phyloP scores from a whole-genome alignment of 2,329 filamentous ascomycete genomes.

The Lasiodiplodia theobromae region DNA sequence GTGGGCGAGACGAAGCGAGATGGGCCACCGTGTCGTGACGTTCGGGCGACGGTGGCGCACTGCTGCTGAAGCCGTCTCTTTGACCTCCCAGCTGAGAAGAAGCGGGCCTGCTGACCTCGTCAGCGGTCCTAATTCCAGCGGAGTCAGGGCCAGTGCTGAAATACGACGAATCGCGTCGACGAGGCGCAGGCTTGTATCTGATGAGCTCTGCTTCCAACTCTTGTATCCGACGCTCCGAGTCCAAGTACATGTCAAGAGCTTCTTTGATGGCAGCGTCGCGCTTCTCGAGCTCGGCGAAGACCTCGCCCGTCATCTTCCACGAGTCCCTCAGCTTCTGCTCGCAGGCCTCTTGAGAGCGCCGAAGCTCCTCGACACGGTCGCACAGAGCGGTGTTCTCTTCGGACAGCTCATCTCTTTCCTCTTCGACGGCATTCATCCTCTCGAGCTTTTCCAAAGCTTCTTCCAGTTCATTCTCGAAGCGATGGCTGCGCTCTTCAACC shows the following conservation, averaged over 20 bases:
- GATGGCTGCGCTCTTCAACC: conserved; percentile 25
- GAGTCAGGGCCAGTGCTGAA: conserved; percentile 24
- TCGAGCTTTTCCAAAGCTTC: conserved; percentile 29
- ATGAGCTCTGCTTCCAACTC: conserved; percentile 18
- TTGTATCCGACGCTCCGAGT: conserved; percentile 14
- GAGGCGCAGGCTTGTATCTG: background rate
- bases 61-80: background rate
- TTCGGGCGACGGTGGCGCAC: background rate
- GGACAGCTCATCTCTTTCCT: conserved; percentile 21
- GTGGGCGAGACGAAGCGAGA: background rate
- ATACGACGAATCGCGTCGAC: conserved; percentile 15
- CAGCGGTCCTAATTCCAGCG: background rate
- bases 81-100: background rate
- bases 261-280: conserved; percentile 28
- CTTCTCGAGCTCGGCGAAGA: conserved; percentile 28
- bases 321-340: conserved; percentile 25
- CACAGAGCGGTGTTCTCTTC: conserved; percentile 25
- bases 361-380: conserved; percentile 18
- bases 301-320: conserved; percentile 23
- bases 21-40: background rate
- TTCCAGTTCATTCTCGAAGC: conserved; percentile 15
- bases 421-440: conserved; percentile 1
- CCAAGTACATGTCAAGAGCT: conserved; percentile 26
- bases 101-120: background rate
- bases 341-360: background rate